These are phyloP conservation scores for Leishmania turanica DNA, from an alignment of 208 protist genomes.

Conservation along the genomic window DNA sequence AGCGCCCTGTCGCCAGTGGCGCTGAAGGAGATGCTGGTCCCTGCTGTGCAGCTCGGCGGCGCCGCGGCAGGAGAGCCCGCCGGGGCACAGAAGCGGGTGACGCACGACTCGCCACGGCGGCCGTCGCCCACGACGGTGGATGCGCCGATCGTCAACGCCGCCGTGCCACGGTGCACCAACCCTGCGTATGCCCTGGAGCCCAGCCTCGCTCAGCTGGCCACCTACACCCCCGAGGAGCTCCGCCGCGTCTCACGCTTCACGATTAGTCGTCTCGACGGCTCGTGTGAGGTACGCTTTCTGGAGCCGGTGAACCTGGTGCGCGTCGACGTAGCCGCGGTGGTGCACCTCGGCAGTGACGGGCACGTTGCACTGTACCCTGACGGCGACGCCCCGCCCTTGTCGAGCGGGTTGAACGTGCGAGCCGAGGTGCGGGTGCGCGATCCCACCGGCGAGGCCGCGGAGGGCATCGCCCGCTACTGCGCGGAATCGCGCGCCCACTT, in stretches of 20 bases:
- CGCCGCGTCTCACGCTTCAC: constrained; percentile 55
- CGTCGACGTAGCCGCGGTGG: constrained; percentile 58
- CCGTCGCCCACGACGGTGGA: background rate
- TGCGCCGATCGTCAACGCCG: constrained; percentile 9
- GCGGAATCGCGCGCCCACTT: constrained; percentile 6
- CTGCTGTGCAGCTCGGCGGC: constrained; percentile 45
- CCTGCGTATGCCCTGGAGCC: constrained; percentile 64
- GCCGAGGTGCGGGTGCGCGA: constrained; percentile 73
- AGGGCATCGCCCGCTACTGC: constrained; percentile 29
- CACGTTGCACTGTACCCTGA: constrained; percentile 66
- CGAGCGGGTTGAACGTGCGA: constrained; percentile 57
- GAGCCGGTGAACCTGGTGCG: constrained; percentile 85
- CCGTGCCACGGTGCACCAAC: constrained; percentile 61
- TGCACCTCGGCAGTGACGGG: constrained; percentile 62
- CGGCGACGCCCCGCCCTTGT: constrained; percentile 29
- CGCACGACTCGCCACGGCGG: constrained; percentile 7
- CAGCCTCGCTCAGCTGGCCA: constrained; percentile 52
- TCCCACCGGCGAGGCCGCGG: constrained; percentile 35
- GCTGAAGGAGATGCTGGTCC: constrained; percentile 60
- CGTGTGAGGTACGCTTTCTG: constrained; percentile 67
- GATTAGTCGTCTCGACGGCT: constrained; percentile 62
- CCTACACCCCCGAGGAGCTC: constrained; percentile 50
- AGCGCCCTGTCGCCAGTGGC: constrained; percentile 59
- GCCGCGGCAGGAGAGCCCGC: background rate
- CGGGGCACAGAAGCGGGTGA: background rate